Evolutionary conservation across 805 yeast species (phyloP).

Genomic region (Lachancea quebecensis): DNA sequence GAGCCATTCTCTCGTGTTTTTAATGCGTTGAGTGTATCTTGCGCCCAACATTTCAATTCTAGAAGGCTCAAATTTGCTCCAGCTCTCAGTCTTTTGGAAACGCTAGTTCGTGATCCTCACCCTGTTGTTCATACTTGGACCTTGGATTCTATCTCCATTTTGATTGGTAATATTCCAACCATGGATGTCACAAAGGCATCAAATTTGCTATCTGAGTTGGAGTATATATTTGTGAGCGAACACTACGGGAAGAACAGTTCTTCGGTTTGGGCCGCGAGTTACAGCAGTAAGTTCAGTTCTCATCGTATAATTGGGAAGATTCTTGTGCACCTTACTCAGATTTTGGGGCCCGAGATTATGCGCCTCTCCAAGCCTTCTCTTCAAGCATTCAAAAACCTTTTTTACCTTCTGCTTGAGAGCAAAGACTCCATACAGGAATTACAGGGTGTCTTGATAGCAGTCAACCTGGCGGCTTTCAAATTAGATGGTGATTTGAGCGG

Average conservation of each 20-base stretch:
- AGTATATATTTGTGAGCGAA: slow-evolving; percentile 38
- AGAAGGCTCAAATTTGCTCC: slow-evolving; percentile 34
- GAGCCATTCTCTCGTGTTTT: slow-evolving; percentile 63
- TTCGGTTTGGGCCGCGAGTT: slow-evolving; percentile 42
- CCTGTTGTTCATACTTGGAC: slow-evolving; percentile 77
- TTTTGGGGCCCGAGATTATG: slow-evolving; percentile 51
- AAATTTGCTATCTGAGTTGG: slow-evolving; percentile 37
- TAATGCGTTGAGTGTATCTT: slow-evolving; percentile 42
- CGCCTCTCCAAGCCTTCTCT: slow-evolving; percentile 29
- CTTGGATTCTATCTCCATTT: slow-evolving; percentile 47
- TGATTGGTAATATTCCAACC: slow-evolving; percentile 50
- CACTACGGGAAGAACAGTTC: slow-evolving; percentile 42
- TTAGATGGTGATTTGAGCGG: slow-evolving; percentile 24
- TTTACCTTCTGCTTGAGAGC: slow-evolving; percentile 30
- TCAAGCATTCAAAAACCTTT: slow-evolving; percentile 32
- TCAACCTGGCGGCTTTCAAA: slow-evolving; percentile 27
- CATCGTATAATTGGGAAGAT: slow-evolving; percentile 38
- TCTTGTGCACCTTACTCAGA: slow-evolving; percentile 40
- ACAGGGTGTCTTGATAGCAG: slow-evolving; percentile 16
- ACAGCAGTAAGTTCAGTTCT: slow-evolving; percentile 43
- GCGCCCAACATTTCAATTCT: slow-evolving; percentile 34
- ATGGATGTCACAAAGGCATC: slow-evolving; percentile 40
- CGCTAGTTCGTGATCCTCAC: slow-evolving; percentile 71
- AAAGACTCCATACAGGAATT: slow-evolving; percentile 31
- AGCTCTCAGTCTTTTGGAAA: slow-evolving; percentile 49